Evolutionary conservation across 2,329 filamentous ascomycete genomes (phyloP).

Genomic region (Biscogniauxia marginata): DNA sequence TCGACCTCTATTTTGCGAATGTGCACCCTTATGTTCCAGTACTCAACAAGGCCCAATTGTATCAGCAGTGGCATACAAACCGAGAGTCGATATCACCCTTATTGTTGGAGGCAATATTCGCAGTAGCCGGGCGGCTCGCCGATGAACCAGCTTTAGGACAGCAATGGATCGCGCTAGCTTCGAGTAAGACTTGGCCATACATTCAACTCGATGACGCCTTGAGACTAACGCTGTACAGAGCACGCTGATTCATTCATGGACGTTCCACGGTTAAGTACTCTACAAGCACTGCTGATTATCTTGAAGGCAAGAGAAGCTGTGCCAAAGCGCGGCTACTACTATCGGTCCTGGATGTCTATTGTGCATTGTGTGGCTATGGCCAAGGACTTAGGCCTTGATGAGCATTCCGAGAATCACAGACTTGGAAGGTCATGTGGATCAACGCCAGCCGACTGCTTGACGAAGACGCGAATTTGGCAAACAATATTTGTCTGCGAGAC

Average conservation of each 20-base stretch:
- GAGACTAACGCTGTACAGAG: conserved; percentile 50
- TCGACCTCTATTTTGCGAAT: conserved; percentile 85
- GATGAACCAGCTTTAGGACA: conserved; percentile 82
- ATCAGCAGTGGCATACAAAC: conserved; percentile 84
- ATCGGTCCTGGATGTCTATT: conserved; percentile 94
- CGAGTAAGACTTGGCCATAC: conserved; percentile 54
- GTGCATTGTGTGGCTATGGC: conserved; percentile 92
- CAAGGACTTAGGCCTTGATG: conserved; percentile 85
- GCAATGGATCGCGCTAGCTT: conserved; percentile 89
- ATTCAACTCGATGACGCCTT: background rate
- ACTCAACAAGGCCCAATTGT: conserved; percentile 77
- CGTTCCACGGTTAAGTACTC: conserved; percentile 82
- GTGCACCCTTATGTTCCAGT: conserved; percentile 94
- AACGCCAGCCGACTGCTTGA: conserved; percentile 70
- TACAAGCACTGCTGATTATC: conserved; percentile 84
- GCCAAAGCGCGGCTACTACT: conserved; percentile 92
- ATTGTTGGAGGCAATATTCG: conserved; percentile 86
- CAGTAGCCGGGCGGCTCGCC: conserved; percentile 79
- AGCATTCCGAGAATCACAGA: conserved; percentile 78
- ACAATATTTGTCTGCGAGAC: conserved; percentile 81
- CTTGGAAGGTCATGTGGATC: conserved; percentile 69
- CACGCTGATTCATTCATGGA: conserved; percentile 95
- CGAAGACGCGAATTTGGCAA: conserved; percentile 89
- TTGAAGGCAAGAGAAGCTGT: conserved; percentile 90
- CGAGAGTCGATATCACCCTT: conserved; percentile 84